A percentile compares a stretch with the other conserved stretches of the same genome.
phyloP scores from a whole-genome alignment of 140 eudicot genomes.

The Erigeron philadelphicus region DNA sequence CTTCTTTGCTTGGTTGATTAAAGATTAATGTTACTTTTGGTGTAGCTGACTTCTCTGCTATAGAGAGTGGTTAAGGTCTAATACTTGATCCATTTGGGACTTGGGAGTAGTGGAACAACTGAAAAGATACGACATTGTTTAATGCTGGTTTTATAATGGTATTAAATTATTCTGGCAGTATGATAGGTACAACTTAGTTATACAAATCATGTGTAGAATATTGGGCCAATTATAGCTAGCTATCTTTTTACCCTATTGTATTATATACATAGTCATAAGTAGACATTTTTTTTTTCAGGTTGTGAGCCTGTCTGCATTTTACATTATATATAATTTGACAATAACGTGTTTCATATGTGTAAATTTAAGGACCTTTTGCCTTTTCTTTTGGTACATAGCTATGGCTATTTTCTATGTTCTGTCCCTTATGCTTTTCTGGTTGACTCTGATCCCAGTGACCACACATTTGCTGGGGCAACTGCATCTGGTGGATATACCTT shows the following conservation, averaged over 20 bases:
- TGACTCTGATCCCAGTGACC: constrained; percentile 32
- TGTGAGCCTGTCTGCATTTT: neutral
- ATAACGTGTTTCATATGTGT: neutral
- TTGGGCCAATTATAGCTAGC: neutral
- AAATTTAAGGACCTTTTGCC: constrained; percentile 1
- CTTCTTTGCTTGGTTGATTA: constrained; percentile 7
- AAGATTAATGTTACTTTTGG: constrained; percentile 2
- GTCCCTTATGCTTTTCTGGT: constrained; percentile 14
- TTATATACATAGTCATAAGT: neutral
- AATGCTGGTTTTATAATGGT: constrained; percentile 3
- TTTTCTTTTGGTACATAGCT: neutral
- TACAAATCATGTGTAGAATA: constrained; percentile 5
- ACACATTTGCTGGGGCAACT: constrained; percentile 42
- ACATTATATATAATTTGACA: neutral
- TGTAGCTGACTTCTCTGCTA: neutral
- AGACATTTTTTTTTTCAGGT: neutral
- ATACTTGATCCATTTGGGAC: neutral
- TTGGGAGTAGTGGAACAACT: neutral
- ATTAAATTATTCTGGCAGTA: constrained; percentile 8
- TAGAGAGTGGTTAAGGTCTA: neutral
- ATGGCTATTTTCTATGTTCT: neutral
- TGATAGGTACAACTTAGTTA: neutral
- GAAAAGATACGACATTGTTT: neutral
- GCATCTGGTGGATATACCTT: constrained; percentile 50
- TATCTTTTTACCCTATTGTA: neutral